These are phyloP conservation scores for Botryotinia calthae DNA, from an alignment of 2,329 filamentous ascomycete species.

Conservation along the genomic window DNA sequence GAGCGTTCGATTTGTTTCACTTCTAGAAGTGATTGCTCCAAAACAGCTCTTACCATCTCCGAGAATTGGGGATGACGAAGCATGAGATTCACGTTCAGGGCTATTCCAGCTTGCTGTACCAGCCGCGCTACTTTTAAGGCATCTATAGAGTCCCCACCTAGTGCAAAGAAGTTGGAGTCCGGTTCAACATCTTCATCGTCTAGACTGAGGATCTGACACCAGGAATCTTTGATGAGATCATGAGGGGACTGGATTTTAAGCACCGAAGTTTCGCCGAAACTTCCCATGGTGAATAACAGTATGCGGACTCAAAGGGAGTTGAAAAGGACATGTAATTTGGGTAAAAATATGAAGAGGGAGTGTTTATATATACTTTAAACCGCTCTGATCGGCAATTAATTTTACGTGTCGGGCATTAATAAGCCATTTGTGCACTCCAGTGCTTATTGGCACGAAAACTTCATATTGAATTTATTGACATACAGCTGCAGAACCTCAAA, in stretches of 20 bases:
- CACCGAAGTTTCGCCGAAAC: neutral
- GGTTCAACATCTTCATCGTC: neutral
- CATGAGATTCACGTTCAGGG: neutral
- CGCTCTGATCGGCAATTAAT: neutral
- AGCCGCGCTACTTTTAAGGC: neutral
- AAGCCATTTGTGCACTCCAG: neutral
- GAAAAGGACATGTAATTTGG: neutral
- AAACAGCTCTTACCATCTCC: neutral
- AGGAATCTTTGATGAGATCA: neutral
- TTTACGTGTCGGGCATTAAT: neutral
- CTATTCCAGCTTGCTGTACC: neutral
- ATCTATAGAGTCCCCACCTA: conserved; percentile 6
- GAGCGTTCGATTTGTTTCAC: neutral
- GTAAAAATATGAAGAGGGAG: neutral
- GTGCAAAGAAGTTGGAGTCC: neutral
- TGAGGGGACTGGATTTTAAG: neutral
- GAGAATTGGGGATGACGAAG: neutral
- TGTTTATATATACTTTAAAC: neutral
- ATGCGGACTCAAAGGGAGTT: neutral
- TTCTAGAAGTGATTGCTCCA: neutral
- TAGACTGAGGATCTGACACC: neutral
- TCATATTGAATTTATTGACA: neutral
- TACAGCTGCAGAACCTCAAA: neutral
- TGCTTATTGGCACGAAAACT: neutral
- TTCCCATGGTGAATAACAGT: neutral